phyloP scores from a whole-genome alignment of 495 filamentous ascomycete genomes.

The Xeromyces bisporus region DNA sequence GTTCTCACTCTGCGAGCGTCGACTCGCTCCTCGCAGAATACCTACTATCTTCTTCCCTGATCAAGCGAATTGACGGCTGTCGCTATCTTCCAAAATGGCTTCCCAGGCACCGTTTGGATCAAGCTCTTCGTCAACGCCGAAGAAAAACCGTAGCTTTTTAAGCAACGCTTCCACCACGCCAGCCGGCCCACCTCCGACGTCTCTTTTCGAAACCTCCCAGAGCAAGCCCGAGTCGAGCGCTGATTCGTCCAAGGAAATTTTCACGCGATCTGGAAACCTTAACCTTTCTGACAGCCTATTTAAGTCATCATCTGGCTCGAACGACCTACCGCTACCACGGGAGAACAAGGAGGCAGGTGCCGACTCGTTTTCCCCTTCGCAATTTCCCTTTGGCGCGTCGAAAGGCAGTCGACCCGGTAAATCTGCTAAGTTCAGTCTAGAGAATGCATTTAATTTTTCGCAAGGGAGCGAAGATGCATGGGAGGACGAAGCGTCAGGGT shows the following conservation, averaged over 20 bases:
- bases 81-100: slow-evolving; percentile 13
- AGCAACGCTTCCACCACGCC: slow-evolving; percentile 60
- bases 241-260: slow-evolving; percentile 18
- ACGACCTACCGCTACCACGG: slow-evolving; percentile 19
- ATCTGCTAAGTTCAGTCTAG: slow-evolving; percentile 13
- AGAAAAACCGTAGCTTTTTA: slow-evolving; percentile 24
- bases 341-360: slow-evolving; percentile 11
- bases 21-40: no score
- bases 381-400: slow-evolving; percentile 20
- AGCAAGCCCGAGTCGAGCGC: slow-evolving; percentile 27
- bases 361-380: slow-evolving; percentile 12
- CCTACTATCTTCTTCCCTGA: no score
- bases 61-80: no score
- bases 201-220: slow-evolving; percentile 49
- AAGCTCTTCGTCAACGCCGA: slow-evolving; percentile 25
- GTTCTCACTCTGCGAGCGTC: no score
- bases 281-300: slow-evolving; percentile 28
- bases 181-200: slow-evolving; percentile 53
- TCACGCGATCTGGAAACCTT: slow-evolving; percentile 25
- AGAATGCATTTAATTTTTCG: slow-evolving; percentile 16
- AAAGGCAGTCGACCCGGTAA: slow-evolving; percentile 29
- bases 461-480: slow-evolving; percentile 19
- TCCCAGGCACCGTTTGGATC: slow-evolving; percentile 24
- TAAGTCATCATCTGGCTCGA: slow-evolving; percentile 24
- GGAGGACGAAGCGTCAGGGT: slow-evolving; percentile 15